Base-by-base conservation (phyloP, 164 flowering plant genomes). In the Aristolochia fimbriata region DNA sequence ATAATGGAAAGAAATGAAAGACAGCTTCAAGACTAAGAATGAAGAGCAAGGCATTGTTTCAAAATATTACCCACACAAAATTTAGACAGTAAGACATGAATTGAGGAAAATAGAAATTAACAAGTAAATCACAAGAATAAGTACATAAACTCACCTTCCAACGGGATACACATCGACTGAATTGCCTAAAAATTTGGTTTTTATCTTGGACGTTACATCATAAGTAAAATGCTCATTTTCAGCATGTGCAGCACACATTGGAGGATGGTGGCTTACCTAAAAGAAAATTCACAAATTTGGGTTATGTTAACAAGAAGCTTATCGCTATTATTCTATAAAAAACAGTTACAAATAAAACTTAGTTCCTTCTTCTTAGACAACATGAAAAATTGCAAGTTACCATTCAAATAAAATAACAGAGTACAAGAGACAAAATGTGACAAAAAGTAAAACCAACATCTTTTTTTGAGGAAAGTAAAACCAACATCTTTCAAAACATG, bases 241-340 rank as follows among this genome's bases (percentile, higher is more conserved):
- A 56, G 91, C 92, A 78, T 86, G 96, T 47, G 77, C 96, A 70
- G 88, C 88, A 72, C 96, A 80, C 83, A 80, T 86, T 64, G 96
- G 96, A 41, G 96, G 96, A 67, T 86, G 96, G 72, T 88, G 96
- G 64, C 92, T 80, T 23, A 88, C 88, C 96, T 88, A 80, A 61
- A 70, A 67, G 37, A 48, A 55, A 59, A 20, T 65, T 37, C 17
- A 30, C 50, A 8, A 43, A 22, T 16, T 17, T 6, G 22, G 10
- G 25, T 15, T 33, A 31, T 33, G 19, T 37, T 37, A 37, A 37
- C 4, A 37, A 37, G 10, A 37, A 37, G 7, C 4, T 1, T 1
- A 37, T 7, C 7, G 11, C 10, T 6, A 37, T 37, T 37, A 3
- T 37, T 37, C 12, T 37, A 37, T 5, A 7, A 10, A 6, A 37